These are phyloP conservation scores for Verticillium nonalfalfae DNA, from an alignment of 2,329 filamentous ascomycete genomes.

Conservation along the genomic window DNA sequence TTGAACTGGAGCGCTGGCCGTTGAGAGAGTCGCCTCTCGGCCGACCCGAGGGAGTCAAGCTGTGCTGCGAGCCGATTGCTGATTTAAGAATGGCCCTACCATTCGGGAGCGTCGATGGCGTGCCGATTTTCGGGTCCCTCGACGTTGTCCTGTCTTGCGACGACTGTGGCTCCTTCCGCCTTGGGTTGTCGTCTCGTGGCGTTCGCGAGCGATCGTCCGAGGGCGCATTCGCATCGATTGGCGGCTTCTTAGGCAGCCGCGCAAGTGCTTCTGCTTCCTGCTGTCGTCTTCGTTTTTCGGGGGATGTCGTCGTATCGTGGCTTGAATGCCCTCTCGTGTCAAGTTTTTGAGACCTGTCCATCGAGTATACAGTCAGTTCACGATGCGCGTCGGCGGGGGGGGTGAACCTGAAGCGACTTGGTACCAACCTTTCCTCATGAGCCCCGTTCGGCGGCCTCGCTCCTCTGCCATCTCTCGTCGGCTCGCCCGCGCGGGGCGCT, in stretches of 20 bases:
- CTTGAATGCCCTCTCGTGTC: neutral
- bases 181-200: slow-evolving; percentile 25
- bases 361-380: neutral
- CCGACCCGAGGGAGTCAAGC: slow-evolving; percentile 26
- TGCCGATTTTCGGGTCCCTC: slow-evolving; percentile 19
- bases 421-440: slow-evolving; percentile 22
- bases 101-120: slow-evolving; percentile 25
- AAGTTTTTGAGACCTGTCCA: slow-evolving; percentile 3
- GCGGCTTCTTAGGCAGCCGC: slow-evolving; percentile 39
- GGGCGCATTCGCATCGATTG: slow-evolving; percentile 27
- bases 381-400: neutral
- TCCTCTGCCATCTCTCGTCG: slow-evolving; percentile 19
- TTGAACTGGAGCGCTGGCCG: slow-evolving; percentile 27
- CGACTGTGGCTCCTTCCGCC: slow-evolving; percentile 19
- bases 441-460: slow-evolving; percentile 20
- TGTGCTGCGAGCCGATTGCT: slow-evolving; percentile 16
- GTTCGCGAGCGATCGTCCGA: slow-evolving; percentile 23
- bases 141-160: slow-evolving; percentile 19
- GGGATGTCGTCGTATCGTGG: slow-evolving; percentile 14
- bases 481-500: slow-evolving; percentile 5
- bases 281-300: slow-evolving; percentile 39
- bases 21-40: slow-evolving; percentile 34
- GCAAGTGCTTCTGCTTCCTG: slow-evolving; percentile 35
- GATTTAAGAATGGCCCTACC: slow-evolving; percentile 27
- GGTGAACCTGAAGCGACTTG: neutral